phyloP scores from a whole-genome alignment of 441 rosid genomes.

The Jatropha multifida region DNA sequence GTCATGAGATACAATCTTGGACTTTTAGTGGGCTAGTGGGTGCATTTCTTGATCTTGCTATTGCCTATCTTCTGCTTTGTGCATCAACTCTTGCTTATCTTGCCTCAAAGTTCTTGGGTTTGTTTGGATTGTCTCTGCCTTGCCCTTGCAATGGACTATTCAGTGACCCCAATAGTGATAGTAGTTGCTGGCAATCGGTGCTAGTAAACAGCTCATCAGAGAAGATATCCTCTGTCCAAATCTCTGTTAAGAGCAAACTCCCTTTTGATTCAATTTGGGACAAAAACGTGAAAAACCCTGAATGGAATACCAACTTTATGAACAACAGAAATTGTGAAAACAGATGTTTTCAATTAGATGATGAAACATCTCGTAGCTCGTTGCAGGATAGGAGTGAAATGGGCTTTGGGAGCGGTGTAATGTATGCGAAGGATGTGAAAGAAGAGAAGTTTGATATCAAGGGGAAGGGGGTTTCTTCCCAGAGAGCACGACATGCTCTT shows the following conservation, averaged over 20 bases:
- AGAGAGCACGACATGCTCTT: constrained; percentile 39
- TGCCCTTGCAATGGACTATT: constrained; percentile 65
- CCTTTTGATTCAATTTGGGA: constrained; percentile 50
- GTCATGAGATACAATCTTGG: constrained; percentile 56
- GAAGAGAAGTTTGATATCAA: constrained; percentile 31
- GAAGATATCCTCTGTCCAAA: constrained; percentile 47
- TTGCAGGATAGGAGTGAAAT: constrained; percentile 23
- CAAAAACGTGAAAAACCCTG: constrained; percentile 15
- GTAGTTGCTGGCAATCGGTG: constrained; percentile 50
- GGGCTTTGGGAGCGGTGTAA: constrained; percentile 27
- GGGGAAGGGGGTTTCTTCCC: constrained; percentile 34
- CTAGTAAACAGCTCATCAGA: constrained; percentile 39
- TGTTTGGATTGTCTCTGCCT: constrained; percentile 58
- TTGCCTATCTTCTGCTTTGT: constrained; percentile 52
- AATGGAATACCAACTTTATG: constrained; percentile 13
- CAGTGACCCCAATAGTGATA: constrained; percentile 30
- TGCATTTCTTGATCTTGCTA: constrained; percentile 67
- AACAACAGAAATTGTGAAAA: constrained; percentile 19
- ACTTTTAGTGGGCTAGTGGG: constrained; percentile 63
- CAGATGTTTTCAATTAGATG: constrained; percentile 26
- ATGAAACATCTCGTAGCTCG: constrained; percentile 34
- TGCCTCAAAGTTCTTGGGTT: constrained; percentile 52
- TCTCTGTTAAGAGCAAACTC: constrained; percentile 40
- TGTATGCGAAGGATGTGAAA: constrained; percentile 16
- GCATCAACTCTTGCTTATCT: constrained; percentile 55